Conservation (phyloP, 208 protist genomes). For the Strigomonas culicis region DNA sequence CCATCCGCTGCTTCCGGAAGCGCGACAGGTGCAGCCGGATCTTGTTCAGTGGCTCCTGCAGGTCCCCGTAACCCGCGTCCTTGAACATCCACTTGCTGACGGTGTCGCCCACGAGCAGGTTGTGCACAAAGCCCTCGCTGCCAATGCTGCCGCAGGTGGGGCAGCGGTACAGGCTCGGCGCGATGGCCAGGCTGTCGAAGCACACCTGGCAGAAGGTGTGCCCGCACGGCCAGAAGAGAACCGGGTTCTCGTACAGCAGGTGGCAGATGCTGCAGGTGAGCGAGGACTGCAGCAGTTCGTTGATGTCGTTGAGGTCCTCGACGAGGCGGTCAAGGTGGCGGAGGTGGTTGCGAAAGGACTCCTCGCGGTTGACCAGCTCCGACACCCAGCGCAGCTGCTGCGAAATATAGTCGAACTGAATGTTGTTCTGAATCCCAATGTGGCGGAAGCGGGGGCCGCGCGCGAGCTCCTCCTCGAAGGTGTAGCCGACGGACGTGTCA, state of each 20-base stretch:
- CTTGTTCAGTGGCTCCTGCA: constrained; percentile 63
- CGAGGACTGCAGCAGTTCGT: constrained; percentile 66
- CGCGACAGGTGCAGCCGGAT: constrained; percentile 79
- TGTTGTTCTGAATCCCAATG: constrained; percentile 80
- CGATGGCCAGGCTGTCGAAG: constrained; percentile 78
- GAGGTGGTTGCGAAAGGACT: constrained; percentile 57
- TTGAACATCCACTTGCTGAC: constrained; percentile 92
- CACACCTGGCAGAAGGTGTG: constrained; percentile 80
- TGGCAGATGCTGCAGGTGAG: constrained; percentile 76
- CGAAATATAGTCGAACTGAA: constrained; percentile 69
- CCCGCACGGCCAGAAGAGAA: constrained; percentile 85
- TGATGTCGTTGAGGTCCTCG: constrained; percentile 81
- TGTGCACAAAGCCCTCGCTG: constrained; percentile 85
- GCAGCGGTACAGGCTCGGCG: constrained; percentile 81
- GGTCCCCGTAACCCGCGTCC: constrained; percentile 72
- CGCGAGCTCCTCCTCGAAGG: constrained; percentile 78
- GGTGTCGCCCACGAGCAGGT: constrained; percentile 71
- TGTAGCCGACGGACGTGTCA: constrained; percentile 60
- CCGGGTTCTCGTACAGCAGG: constrained; percentile 77
- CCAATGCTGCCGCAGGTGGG: constrained; percentile 81
- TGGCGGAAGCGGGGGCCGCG: constrained; percentile 77
- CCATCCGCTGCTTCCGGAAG: constrained; percentile 53
- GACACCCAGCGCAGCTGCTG: constrained; percentile 79
- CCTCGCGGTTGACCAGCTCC: constrained; percentile 46
- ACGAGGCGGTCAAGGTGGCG: constrained; percentile 66